phyloP scores from a whole-genome alignment of 192 early-diverging fungal species.

The Umbelopsis ramanniana region DNA sequence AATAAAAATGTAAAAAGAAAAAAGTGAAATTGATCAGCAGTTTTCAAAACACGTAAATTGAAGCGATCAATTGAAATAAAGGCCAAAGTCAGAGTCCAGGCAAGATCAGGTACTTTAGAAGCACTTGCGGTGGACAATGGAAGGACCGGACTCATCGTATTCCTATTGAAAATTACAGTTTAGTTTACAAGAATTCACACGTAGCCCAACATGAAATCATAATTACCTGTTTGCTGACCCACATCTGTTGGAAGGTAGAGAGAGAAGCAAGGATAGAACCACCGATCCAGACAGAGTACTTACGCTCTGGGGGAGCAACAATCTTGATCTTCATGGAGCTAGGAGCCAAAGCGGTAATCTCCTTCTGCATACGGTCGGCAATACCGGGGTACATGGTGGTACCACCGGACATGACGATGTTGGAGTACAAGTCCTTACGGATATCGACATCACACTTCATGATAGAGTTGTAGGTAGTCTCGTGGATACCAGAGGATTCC shows the following conservation, averaged over 20 bases:
- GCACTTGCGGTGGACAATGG: slow-evolving; percentile 65
- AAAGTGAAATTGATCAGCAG: neutral
- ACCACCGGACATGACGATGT: slow-evolving; percentile 96
- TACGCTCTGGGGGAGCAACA: slow-evolving; percentile 95
- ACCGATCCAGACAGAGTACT: slow-evolving; percentile 99
- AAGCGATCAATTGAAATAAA: neutral
- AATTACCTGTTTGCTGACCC: slow-evolving; percentile 97
- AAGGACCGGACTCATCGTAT: slow-evolving; percentile 61
- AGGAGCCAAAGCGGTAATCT: slow-evolving; percentile 91
- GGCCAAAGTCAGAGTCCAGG: neutral
- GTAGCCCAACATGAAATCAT: slow-evolving; percentile 57
- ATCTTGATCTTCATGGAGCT: slow-evolving; percentile 95
- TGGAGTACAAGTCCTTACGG: slow-evolving; percentile 92
- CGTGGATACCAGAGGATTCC: slow-evolving; percentile 93
- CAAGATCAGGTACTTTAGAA: slow-evolving; percentile 35
- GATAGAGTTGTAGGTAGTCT: slow-evolving; percentile 96
- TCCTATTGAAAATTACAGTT: neutral
- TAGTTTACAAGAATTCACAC: neutral
- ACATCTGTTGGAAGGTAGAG: slow-evolving; percentile 98
- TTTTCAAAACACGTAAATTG: neutral
- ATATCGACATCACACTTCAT: slow-evolving; percentile 97
- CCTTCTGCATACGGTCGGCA: slow-evolving; percentile 94
- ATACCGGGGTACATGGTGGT: slow-evolving; percentile 97
- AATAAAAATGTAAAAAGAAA: slow-evolving; percentile 20
- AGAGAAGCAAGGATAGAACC: slow-evolving; percentile 95